Evolutionary conservation across 768 basidiomycete species (phyloP).

Genomic region (Ramaria rubella): DNA sequence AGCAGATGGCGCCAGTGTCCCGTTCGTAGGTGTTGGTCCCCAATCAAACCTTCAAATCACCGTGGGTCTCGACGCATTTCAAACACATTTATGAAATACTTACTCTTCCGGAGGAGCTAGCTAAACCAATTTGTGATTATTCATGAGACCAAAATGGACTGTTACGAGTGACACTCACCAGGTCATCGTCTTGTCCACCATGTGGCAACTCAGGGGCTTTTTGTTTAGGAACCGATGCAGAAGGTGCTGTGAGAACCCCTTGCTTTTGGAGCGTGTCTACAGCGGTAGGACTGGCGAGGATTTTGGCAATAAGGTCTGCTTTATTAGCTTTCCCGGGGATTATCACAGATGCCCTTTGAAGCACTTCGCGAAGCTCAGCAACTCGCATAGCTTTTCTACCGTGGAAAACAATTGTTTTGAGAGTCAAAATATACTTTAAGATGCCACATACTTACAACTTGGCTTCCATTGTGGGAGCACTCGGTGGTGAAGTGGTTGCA

Average conservation of each 20-base stretch:
- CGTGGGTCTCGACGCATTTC: neutral
- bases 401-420: conserved; percentile 7
- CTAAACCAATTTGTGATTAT: conserved; percentile 19
- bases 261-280: conserved; percentile 40
- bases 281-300: conserved; percentile 47
- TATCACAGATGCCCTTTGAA: conserved; percentile 43
- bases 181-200: conserved; percentile 21
- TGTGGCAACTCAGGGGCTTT: conserved; percentile 8
- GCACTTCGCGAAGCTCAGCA: conserved; percentile 59
- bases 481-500: neutral
- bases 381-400: conserved; percentile 60
- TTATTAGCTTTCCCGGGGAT: conserved; percentile 57
- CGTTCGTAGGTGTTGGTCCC: conserved; percentile 27
- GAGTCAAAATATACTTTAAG: neutral
- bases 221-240: conserved; percentile 16
- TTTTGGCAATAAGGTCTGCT: conserved; percentile 57
- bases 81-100: conserved; percentile 8
- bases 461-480: conserved; percentile 28
- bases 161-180: conserved; percentile 18
- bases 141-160: too few species aligned
- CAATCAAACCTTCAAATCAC: conserved; percentile 35
- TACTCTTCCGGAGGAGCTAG: conserved; percentile 29
- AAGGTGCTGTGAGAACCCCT: conserved; percentile 24
- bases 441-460: conserved; percentile 30
- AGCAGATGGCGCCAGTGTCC: neutral